Percentiles rank a stretch among this genome's conserved stretches.
Conservation (phyloP, 129 eudicot genomes). For the Kitagawia praeruptora region DNA sequence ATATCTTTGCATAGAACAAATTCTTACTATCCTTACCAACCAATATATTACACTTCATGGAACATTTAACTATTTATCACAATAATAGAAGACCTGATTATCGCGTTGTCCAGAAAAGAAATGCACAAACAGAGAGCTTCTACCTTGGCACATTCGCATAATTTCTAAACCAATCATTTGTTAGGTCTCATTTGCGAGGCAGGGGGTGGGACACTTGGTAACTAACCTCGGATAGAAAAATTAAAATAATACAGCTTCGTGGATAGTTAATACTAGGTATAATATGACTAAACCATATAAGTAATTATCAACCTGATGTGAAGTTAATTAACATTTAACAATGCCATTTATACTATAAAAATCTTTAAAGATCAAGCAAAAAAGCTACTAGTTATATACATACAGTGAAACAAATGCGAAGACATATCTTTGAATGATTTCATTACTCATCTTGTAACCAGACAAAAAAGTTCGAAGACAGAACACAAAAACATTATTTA, state of each 20-base stretch:
- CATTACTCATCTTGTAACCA: no score
- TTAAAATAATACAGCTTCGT: background rate
- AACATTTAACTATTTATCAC: background rate
- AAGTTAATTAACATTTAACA: background rate
- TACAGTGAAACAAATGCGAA: conserved; percentile 90
- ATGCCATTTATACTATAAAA: background rate
- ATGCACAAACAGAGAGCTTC: background rate
- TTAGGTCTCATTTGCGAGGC: background rate
- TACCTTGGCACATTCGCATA: background rate
- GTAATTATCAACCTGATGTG: background rate
- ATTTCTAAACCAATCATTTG: no score
- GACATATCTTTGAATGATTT: no score
- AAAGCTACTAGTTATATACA: conserved; percentile 12
- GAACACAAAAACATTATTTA: no score
- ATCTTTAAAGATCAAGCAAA: background rate
- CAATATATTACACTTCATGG: no score
- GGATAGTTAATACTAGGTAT: background rate
- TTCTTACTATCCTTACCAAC: background rate
- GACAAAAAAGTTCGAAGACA: no score
- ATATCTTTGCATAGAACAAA: background rate
- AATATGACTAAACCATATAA: background rate
- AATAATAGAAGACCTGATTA: background rate
- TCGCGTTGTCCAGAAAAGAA: background rate
- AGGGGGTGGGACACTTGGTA: background rate
- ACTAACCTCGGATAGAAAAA: background rate